phyloP scores from a whole-genome alignment of 2,329 filamentous ascomycete genomes.

The Aschersonia sp. region DNA sequence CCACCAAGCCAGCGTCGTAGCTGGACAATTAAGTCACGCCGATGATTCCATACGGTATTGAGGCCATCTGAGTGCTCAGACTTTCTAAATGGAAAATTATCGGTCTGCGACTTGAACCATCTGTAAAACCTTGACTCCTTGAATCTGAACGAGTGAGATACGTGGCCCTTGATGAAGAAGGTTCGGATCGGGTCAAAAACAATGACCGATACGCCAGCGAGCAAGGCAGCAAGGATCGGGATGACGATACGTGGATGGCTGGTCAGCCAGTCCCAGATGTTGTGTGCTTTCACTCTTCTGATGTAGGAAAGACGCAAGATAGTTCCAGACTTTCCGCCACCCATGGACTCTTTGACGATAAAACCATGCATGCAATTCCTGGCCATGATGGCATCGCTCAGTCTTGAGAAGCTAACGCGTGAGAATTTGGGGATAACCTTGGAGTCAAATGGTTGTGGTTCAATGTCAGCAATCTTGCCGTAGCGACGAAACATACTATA shows the following conservation, averaged over 20 bases:
- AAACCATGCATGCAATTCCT: slow-evolving; percentile 87
- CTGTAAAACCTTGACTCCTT: slow-evolving; percentile 59
- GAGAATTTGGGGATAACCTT: slow-evolving; percentile 74
- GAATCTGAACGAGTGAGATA: slow-evolving; percentile 63
- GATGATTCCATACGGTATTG: slow-evolving; percentile 75
- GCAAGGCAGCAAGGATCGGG: slow-evolving; percentile 62
- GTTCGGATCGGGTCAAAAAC: slow-evolving; percentile 91
- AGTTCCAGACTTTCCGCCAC: slow-evolving; percentile 64
- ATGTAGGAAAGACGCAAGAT: slow-evolving; percentile 74
- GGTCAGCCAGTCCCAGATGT: slow-evolving; percentile 76
- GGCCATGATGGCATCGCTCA: slow-evolving; percentile 71
- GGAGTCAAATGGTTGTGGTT: slow-evolving; percentile 68
- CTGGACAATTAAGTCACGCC: slow-evolving; percentile 67
- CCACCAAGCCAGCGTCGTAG: slow-evolving; percentile 79
- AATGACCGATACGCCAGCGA: slow-evolving; percentile 71
- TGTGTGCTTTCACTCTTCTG: slow-evolving; percentile 58
- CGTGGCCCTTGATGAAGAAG: slow-evolving; percentile 80
- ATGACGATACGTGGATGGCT: slow-evolving; percentile 81
- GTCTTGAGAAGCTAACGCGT: slow-evolving; percentile 58
- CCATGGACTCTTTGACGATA: slow-evolving; percentile 50
- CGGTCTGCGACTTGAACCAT: slow-evolving; percentile 56
- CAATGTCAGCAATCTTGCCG: slow-evolving; percentile 80
- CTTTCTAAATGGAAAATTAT: slow-evolving; percentile 49
- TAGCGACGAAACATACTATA: slow-evolving; percentile 82
- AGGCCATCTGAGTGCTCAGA: slow-evolving; percentile 54